Percentiles rank a stretch among this genome's conserved stretches.
Evolutionary conservation across 768 basidiomycete species (phyloP).

Genomic region (Amanita molliuscula): DNA sequence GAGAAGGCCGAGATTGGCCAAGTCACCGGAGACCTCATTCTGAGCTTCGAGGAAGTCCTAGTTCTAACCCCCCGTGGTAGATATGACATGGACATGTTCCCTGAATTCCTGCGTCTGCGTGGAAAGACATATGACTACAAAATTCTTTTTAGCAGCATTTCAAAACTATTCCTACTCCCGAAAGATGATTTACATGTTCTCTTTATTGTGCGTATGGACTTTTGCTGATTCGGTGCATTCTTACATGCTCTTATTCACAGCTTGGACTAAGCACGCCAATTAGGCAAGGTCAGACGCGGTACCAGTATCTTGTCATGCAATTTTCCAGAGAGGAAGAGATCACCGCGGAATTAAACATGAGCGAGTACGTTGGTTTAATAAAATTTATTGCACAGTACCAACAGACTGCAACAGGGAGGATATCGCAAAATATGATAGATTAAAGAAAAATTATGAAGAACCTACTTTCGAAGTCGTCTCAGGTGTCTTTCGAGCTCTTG

Average conservation of each 20-base stretch:
- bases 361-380: constrained; percentile 50
- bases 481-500: constrained; percentile 82
- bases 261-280: constrained; percentile 89
- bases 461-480: constrained; percentile 95
- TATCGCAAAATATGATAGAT: constrained; percentile 64
- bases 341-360: constrained; percentile 88
- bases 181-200: constrained; percentile 95
- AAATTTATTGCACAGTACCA: constrained; percentile 1
- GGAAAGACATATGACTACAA: constrained; percentile 99
- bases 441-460: constrained; percentile 91
- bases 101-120: constrained; percentile 86
- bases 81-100: constrained; percentile 98
- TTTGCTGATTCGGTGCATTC: constrained; percentile 1
- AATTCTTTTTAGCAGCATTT: constrained; percentile 82
- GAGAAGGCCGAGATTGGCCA: constrained; percentile 93
- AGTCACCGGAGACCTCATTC: constrained; percentile 81
- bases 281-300: constrained; percentile 94
- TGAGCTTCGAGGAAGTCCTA: constrained; percentile 91
- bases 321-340: constrained; percentile 97
- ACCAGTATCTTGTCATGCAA: constrained; percentile 97
- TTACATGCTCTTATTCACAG: constrained; percentile 25
- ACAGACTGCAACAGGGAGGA: constrained; percentile 45
- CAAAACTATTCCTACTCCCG: constrained; percentile 83
- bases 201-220: constrained; percentile 65
- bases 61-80: constrained; percentile 94